A percentile compares a stretch with the other conserved stretches of the same genome.
Conservation (phyloP, 2,329 filamentous ascomycete genomes). For the Fusarium piperis region DNA sequence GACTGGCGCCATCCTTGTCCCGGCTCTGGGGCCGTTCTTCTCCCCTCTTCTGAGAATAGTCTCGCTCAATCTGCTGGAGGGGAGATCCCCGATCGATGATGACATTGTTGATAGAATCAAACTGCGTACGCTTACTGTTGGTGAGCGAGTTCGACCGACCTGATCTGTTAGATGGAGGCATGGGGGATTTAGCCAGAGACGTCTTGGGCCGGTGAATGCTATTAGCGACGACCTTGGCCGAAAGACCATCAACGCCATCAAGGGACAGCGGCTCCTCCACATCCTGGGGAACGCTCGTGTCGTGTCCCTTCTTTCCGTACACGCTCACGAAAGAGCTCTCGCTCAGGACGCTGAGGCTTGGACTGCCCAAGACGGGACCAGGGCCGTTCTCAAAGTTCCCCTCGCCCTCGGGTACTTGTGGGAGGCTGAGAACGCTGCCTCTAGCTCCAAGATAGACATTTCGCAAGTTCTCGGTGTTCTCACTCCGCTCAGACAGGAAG, state of each 20-base stretch:
- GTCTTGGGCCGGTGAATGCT: slow-evolving; percentile 36
- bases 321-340: slow-evolving; percentile 75
- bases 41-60: slow-evolving; percentile 40
- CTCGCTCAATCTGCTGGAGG: slow-evolving; percentile 59
- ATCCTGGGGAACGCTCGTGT: slow-evolving; percentile 36
- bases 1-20: slow-evolving; percentile 34
- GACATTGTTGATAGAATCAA: slow-evolving; percentile 58
- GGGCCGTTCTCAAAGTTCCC: slow-evolving; percentile 31
- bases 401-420: slow-evolving; percentile 56
- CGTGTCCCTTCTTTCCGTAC: slow-evolving; percentile 60
- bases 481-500: slow-evolving; percentile 69
- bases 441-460: slow-evolving; percentile 65
- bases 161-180: slow-evolving; percentile 12
- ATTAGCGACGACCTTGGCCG: slow-evolving; percentile 15
- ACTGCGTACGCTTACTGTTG: slow-evolving; percentile 48
- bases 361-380: slow-evolving; percentile 60
- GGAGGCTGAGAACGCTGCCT: slow-evolving; percentile 61
- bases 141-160: slow-evolving; percentile 46
- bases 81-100: slow-evolving; percentile 59
- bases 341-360: slow-evolving; percentile 70
- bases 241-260: slow-evolving; percentile 39
- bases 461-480: slow-evolving; percentile 68
- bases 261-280: slow-evolving; percentile 46
- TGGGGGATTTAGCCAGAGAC: slow-evolving; percentile 25
- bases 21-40: slow-evolving; percentile 46